phyloP scores from a whole-genome alignment of 345 rosid genomes.

The Brassica juncea region DNA sequence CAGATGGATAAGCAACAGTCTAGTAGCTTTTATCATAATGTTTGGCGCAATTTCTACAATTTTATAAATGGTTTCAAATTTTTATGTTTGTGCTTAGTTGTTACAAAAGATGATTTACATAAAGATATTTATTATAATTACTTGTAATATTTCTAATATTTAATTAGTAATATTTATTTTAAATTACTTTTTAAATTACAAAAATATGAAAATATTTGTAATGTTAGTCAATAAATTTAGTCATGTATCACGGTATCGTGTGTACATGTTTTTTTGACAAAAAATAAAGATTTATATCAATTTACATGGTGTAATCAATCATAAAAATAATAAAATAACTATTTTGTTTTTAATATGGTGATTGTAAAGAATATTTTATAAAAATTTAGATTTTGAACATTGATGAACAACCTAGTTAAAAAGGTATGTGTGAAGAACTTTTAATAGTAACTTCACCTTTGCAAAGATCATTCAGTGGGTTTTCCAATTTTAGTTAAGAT shows the following conservation, averaged over 20 bases:
- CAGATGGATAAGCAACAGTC: conserved; percentile 20
- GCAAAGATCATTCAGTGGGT: neutral
- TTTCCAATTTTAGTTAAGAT: neutral
- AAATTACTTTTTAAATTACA: neutral
- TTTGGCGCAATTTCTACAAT: neutral
- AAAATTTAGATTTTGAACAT: too few relatives aligned
- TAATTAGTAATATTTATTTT: neutral
- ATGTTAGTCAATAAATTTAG: neutral
- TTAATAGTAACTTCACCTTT: neutral
- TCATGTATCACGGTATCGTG: neutral
- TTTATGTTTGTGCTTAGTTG: neutral
- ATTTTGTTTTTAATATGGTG: neutral
- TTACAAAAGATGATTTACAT: neutral
- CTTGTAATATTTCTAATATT: neutral
- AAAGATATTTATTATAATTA: neutral
- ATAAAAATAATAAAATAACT: neutral
- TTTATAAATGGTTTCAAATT: neutral
- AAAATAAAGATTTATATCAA: too few relatives aligned
- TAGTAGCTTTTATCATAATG: conserved; percentile 26
- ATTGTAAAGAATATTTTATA: neutral
- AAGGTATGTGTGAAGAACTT: neutral
- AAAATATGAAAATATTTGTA: neutral
- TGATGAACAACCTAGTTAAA: too few relatives aligned
- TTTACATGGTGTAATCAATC: neutral
- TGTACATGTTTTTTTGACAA: neutral